Base-by-base conservation (phyloP, 805 yeast species). In the Torulaspora franciscae region DNA sequence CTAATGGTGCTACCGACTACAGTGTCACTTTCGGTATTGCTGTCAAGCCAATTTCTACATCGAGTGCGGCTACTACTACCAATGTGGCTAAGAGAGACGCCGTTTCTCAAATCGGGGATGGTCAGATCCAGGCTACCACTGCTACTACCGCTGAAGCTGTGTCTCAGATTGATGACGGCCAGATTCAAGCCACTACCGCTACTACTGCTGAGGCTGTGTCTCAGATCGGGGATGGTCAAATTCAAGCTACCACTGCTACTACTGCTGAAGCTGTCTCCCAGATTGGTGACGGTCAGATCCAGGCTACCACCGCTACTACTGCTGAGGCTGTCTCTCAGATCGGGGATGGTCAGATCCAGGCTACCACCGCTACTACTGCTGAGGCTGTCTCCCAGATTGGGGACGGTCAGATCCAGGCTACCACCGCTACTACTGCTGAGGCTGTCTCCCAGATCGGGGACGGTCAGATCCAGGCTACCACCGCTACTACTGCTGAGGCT, bases 11-110 rank as follows among this genome's bases (percentile, higher is more conserved):
- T 40, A 77, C 85, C 38, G 78, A 78, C 56, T 76, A 76, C 73
- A 48, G 76, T 33, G 64, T 68, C 39, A 61, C 74, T 40, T 83
- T 83, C 58, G 91, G 90, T 69, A 82, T 83, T 58, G 84, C 83
- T 48, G 79, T 83, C 51, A 67, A 72, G 51, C 76, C 83, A 48
- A 54, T 75, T 37, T 47, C 76, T 41, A 48, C 68, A 22, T 51
- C 73, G 27, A 25, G 30, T 10, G 25, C 37, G 4, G 19, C 40
- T 7, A 37, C 40, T 45, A 65, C 79, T 42, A 68, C 80, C 25
- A 37, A 24, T 27, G 32, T 29, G 13, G 41, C 50, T 83, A 77
- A 37, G 13, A 29, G 40, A 30, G 33, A 30, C 17, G 33, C 33
- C 13, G 39, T 36, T 7, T 23, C 39, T 13, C 29, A 36, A 13